Evolutionary conservation across 768 basidiomycete species (phyloP), one percentile per base, ranked within the genome.

Genomic region (Leccinum fibrillosum): DNA sequence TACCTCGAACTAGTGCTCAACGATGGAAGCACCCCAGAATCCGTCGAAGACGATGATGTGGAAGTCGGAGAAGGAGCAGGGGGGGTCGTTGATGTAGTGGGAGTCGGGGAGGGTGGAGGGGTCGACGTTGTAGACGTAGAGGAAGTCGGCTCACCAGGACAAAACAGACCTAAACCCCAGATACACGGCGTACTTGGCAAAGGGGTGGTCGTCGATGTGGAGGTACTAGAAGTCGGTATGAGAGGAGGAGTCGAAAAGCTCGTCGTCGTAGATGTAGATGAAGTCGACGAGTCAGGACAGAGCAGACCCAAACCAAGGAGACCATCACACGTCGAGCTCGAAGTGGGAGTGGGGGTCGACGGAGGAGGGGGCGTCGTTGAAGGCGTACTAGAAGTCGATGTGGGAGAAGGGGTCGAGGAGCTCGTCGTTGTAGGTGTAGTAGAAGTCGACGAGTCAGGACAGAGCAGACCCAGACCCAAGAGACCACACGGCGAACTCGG

Each of bases 1-100:
- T n/a, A 70, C 68, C 5, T 15, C 34, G 56, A 53, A 11, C 11
- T 35, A 39, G 54, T 64, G 11, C 53, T 45, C 10, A 5, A 19
- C 10, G 39, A 19, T 39, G 37, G 37, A 39, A n/a, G 37, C 37
- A 17, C 35, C 39, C 23, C 23, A 23, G 39, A 11, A 17, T 39
- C 37, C 39, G 39, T 42, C n/a, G 39, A 42, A 42, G 39, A 39
- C n/a, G n/a, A 39, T 44, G 19, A 10, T 19, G 42, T 2, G 42
- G 42, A 44, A 44, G 42, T 44, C 19, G 42, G 42, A 19, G 19
- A 44, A 9, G 42, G 19, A 19, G 1, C 2, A 42, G 19, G 42
- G 7, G 42, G 10, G 19, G n/a, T 19, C 42, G n/a, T n/a, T 42
- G 37, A 19, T 19, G 34, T 35, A 39, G 39, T 39, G 4, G 39